Conservation (phyloP, 352 stramenopile genomes). For the Thalassiosira exigua region DNA sequence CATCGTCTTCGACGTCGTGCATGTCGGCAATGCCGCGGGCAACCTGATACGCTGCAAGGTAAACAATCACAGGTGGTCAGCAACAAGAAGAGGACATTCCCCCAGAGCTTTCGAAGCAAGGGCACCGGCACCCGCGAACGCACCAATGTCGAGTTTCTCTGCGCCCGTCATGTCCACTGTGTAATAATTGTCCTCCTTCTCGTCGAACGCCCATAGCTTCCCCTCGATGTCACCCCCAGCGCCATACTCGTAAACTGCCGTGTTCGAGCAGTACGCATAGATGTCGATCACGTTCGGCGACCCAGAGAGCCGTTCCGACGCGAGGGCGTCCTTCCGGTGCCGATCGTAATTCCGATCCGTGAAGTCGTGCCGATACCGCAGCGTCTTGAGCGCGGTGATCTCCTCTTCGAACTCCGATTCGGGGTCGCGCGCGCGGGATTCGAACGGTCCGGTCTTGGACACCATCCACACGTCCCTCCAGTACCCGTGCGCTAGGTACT, state of each 20-base stretch:
- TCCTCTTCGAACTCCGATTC: slow-evolving; percentile 10
- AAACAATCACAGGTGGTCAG: no score
- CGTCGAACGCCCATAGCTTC: slow-evolving; percentile 28
- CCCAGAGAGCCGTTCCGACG: slow-evolving; percentile 65
- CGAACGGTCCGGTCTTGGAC: slow-evolving; percentile 10
- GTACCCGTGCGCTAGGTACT: slow-evolving; percentile 65
- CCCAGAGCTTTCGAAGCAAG: no score
- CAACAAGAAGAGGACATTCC: no score
- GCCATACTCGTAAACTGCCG: slow-evolving; percentile 75
- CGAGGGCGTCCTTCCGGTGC: slow-evolving; percentile 76
- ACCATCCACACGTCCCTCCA: slow-evolving; percentile 78
- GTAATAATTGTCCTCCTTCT: slow-evolving; percentile 44
- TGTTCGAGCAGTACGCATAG: slow-evolving; percentile 75
- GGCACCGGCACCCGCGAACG: slow-evolving; percentile 4
- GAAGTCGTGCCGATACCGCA: slow-evolving; percentile 67
- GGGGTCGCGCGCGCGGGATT: background rate
- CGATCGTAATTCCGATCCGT: slow-evolving; percentile 74
- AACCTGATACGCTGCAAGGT: slow-evolving; percentile 61
- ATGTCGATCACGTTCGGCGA: slow-evolving; percentile 72
- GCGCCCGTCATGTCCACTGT: slow-evolving; percentile 35
- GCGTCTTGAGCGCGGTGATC: slow-evolving; percentile 68
- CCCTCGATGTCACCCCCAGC: slow-evolving; percentile 42
- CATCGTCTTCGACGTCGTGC: slow-evolving; percentile 63
- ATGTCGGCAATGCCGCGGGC: slow-evolving; percentile 64
- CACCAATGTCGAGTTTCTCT: slow-evolving; percentile 55